phyloP scores from a whole-genome alignment of 306 rosid genomes.

The Pterocarpus santalinus region DNA sequence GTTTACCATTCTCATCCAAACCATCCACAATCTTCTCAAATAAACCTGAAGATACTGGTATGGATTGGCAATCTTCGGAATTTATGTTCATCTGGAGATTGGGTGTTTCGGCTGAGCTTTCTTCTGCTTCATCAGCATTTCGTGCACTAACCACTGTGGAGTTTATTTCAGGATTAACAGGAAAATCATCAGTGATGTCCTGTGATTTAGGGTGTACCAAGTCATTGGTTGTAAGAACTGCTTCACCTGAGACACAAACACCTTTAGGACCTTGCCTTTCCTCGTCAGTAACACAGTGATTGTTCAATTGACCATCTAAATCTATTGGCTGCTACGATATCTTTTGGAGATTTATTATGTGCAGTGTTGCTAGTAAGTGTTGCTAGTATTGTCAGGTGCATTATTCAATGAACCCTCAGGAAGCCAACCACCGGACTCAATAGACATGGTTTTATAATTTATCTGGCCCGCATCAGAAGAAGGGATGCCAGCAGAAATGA shows the following conservation, averaged over 20 bases:
- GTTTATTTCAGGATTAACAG: constrained; percentile 39
- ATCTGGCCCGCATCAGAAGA: constrained; percentile 39
- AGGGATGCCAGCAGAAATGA: constrained; percentile 39
- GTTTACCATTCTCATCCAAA: constrained; percentile 34
- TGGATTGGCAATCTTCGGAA: constrained; percentile 48
- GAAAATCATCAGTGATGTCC: constrained; percentile 30
- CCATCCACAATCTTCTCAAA: constrained; percentile 41
- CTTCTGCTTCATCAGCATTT: constrained; percentile 39
- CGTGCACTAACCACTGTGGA: constrained; percentile 34
- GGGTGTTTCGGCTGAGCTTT: constrained; percentile 32
- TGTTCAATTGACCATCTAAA: constrained; percentile 44
- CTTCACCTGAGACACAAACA: constrained; percentile 45
- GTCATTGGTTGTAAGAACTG: constrained; percentile 24
- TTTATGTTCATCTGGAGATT: constrained; percentile 25
- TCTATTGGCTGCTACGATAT: constrained; percentile 38
- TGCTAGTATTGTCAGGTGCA: constrained; percentile 26
- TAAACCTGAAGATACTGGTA: constrained; percentile 33
- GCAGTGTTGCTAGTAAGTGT: too few species aligned
- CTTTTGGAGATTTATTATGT: constrained; percentile 33
- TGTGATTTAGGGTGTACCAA: constrained; percentile 39
- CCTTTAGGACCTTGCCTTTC: constrained; percentile 41
- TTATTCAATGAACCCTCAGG: constrained; percentile 47
- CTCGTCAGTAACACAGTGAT: constrained; percentile 15
- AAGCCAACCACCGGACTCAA: constrained; percentile 48
- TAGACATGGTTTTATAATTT: constrained; percentile 44